Percentiles rank a stretch among this genome's conserved stretches.
Conservation (phyloP, 768 basidiomycete genomes). For the Macrolepiota dolichaula region DNA sequence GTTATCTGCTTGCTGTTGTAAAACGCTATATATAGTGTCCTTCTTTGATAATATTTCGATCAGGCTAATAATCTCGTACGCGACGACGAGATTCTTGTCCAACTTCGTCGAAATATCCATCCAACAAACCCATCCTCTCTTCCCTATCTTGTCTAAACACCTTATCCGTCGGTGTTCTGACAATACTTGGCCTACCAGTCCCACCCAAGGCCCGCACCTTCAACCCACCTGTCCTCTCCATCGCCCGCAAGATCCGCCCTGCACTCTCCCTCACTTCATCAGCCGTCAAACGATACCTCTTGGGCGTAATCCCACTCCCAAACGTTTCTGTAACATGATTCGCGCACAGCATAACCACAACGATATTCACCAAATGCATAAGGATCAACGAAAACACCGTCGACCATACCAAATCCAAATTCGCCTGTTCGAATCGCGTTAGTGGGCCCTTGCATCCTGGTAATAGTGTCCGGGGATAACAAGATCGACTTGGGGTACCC, state of each 20-base stretch:
- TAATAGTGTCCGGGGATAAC: slow-evolving; percentile 58
- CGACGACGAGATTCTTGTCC: background rate
- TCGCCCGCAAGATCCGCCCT: slow-evolving; percentile 23
- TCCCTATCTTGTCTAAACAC: slow-evolving; percentile 12
- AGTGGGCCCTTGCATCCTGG: slow-evolving; percentile 44
- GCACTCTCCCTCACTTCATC: slow-evolving; percentile 41
- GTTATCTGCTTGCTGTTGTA: too few relatives aligned
- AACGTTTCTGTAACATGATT: slow-evolving; percentile 64
- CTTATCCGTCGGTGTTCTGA: slow-evolving; percentile 9
- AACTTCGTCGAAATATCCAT: background rate
- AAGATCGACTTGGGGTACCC: slow-evolving; percentile 41
- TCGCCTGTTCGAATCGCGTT: slow-evolving; percentile 45
- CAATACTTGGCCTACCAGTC: too few relatives aligned
- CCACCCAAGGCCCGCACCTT: background rate
- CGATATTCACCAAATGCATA: slow-evolving; percentile 57
- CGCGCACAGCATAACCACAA: slow-evolving; percentile 50
- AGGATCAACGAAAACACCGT: slow-evolving; percentile 55
- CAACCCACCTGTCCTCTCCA: background rate
- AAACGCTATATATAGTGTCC: too few relatives aligned
- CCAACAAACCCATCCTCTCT: slow-evolving; percentile 2
- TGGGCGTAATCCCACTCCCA: slow-evolving; percentile 63
- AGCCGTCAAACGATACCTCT: slow-evolving; percentile 49
- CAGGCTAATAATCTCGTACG: background rate
- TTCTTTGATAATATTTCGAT: background rate
- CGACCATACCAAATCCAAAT: slow-evolving; percentile 43